These are phyloP conservation scores for Podospora australis DNA, from an alignment of 495 filamentous ascomycete genomes.

Conservation along the genomic window DNA sequence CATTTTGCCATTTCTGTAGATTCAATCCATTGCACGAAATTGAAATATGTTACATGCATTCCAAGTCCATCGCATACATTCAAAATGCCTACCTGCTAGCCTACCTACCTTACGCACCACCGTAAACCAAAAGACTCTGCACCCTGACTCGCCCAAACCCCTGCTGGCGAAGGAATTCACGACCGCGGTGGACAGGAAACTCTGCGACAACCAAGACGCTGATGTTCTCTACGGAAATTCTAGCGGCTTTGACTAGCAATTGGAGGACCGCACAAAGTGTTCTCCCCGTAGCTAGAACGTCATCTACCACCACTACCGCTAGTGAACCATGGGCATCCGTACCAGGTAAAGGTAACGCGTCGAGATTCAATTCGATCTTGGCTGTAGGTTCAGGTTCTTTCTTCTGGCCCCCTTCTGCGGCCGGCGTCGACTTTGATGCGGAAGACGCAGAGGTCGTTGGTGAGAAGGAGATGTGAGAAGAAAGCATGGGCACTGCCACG, in stretches of 20 bases:
- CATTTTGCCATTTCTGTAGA: no score
- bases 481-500: conserved; percentile 42
- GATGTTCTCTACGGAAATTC: conserved; percentile 37
- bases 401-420: conserved; percentile 33
- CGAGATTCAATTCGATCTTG: conserved; percentile 47
- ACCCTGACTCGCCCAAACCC: conserved; percentile 53
- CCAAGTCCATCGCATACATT: no score
- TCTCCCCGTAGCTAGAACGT: conserved; percentile 55
- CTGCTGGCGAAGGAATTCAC: conserved; percentile 42
- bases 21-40: no score
- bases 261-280: conserved; percentile 54
- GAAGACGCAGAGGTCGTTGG: no score
- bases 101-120: conserved; percentile 42
- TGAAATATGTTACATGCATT: no score
- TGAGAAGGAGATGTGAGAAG: conserved; percentile 59
- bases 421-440: no score
- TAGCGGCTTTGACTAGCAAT: conserved; percentile 43
- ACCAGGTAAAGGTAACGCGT: no score
- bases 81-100: no score
- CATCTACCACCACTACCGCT: conserved; percentile 57
- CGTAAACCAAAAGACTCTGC: conserved; percentile 56
- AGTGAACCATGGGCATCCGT: conserved; percentile 36
- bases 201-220: conserved; percentile 54
- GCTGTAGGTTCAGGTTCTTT: conserved; percentile 26
- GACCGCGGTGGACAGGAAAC: conserved; percentile 55